Base-by-base conservation (phyloP, 495 filamentous ascomycete genomes). In the Glonium stellatum region DNA sequence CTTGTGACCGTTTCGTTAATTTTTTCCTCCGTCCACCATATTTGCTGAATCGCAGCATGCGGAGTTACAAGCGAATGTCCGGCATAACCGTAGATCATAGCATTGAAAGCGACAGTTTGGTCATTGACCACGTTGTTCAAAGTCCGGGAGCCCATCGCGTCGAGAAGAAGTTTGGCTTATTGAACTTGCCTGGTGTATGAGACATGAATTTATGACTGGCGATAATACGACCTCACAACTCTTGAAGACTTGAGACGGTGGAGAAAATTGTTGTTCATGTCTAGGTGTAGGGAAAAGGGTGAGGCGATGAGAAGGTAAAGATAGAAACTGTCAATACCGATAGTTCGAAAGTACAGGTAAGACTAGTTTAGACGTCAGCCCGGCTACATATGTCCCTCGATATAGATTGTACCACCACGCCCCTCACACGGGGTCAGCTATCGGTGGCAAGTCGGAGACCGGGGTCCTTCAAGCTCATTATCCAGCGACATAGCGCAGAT, bases 11-110 rank as follows among this genome's bases (percentile, higher is more conserved):
- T 88, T 55, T 81, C 73, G 55, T 88, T 81, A 69, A 95, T 87
- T 59, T 82, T 82, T 64, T 89, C 85, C 54, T 87, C 78, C 60
- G 89, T 85, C 89, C 89, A 95, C 88, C 89, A 93, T 44, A 73
- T 36, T 57, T 72, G 71, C 57, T 75, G 72, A 13, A 73, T 59
- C 6, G 67, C 62, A 11, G 57, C 46, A 31, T 72, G 71, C 13
- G 73, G 71, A 1, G 71, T 72, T 34, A 74, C 70, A 6, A 74
- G 63, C 10, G 69, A 71, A 41, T 73, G 68, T 13, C 71, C 71
- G 0, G 67, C 72, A 58, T 74, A 75, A 12, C 71, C 73, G 58
- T 68, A 75, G 39, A 75, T 73, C 52, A 72, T 62, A 1, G 71
- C 68, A 52, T 76, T 76, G 31, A 76, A 52, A 25, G 73, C 69